Conservation (phyloP, 441 rosid genomes). For the Mallotus japonicus region DNA sequence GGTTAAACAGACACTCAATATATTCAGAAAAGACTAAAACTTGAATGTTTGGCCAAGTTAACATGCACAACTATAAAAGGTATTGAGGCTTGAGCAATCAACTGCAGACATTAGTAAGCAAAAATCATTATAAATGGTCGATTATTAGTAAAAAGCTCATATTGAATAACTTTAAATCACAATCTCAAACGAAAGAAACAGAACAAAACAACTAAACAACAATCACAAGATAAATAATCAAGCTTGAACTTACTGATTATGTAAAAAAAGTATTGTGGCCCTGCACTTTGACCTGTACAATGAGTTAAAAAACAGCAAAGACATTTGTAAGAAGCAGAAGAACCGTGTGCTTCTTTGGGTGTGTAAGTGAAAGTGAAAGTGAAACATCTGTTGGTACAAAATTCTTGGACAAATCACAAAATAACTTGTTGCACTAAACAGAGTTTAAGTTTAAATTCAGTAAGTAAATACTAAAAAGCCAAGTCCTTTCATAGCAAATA, state of each 20-base stretch:
- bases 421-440: no score
- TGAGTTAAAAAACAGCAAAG: background rate
- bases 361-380: background rate
- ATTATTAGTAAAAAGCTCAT: background rate
- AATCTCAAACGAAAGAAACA: background rate
- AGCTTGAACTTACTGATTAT: slow-evolving; percentile 35
- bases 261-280: background rate
- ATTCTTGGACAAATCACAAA: background rate
- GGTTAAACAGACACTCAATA: no score
- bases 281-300: slow-evolving; percentile 20
- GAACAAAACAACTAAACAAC: background rate
- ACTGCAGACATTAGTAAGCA: background rate
- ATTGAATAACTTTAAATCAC: background rate
- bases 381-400: background rate
- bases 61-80: background rate
- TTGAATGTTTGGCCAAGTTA: background rate
- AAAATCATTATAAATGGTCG: background rate
- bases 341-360: background rate
- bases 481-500: no score
- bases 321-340: background rate
- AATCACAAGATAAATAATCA: background rate
- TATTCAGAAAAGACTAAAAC: background rate
- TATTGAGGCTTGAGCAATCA: background rate
- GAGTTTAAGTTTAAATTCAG: no score
- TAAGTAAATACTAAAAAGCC: no score